Conservation (phyloP, 2,329 filamentous ascomycete genomes). For the Endoconidiophora polonica region DNA sequence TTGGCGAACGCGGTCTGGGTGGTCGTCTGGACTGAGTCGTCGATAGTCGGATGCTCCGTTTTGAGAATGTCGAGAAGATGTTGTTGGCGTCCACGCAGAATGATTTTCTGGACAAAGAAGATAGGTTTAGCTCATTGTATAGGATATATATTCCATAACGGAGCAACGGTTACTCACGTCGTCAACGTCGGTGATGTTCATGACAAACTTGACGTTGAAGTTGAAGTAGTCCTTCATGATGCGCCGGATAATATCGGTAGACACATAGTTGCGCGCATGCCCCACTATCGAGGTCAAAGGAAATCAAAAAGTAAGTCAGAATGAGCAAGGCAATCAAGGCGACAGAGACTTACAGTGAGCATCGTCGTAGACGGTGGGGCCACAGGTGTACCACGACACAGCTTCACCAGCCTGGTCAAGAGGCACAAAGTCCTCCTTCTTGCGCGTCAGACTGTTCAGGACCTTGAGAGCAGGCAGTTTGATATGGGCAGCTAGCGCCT, state of each 20-base stretch:
- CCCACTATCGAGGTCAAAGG: slow-evolving; percentile 28
- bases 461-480: slow-evolving; percentile 12
- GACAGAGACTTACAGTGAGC: slow-evolving; percentile 32
- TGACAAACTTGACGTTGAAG: slow-evolving; percentile 71
- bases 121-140: not conserved
- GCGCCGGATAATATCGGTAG: slow-evolving; percentile 72
- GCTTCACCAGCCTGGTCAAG: slow-evolving; percentile 12
- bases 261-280: slow-evolving; percentile 81
- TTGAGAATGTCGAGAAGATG: slow-evolving; percentile 46
- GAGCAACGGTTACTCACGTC: slow-evolving; percentile 26
- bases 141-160: not conserved
- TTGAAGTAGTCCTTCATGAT: slow-evolving; percentile 72
- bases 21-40: slow-evolving; percentile 7
- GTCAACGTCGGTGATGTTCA: slow-evolving; percentile 82
- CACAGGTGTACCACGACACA: slow-evolving; percentile 50
- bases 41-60: slow-evolving; percentile 8
- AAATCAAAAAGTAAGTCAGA: not conserved
- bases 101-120: slow-evolving; percentile 26
- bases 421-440: slow-evolving; percentile 13
- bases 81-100: slow-evolving; percentile 54
- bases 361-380: slow-evolving; percentile 73
- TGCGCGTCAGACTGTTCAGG: slow-evolving; percentile 12
- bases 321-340: not conserved
- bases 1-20: slow-evolving; percentile 30
- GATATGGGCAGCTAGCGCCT: slow-evolving; percentile 4